These are phyloP conservation scores for Sporothrix schenckii DNA, from an alignment of 2,329 filamentous ascomycete species.

Conservation along the genomic window DNA sequence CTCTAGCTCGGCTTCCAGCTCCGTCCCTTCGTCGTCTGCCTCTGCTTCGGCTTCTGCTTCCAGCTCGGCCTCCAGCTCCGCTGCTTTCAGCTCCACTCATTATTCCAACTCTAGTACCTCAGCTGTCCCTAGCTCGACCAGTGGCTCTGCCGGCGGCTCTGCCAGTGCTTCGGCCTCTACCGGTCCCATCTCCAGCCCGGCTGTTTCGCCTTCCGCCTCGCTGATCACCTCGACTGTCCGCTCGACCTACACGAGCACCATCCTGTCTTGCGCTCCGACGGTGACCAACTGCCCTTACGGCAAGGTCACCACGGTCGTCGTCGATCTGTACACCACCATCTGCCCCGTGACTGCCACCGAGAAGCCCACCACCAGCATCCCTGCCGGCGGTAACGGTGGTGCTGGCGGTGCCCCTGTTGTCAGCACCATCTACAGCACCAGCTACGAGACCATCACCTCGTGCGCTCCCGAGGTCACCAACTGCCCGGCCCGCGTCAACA, in stretches of 20 bases:
- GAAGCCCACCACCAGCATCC: conserved; percentile 11
- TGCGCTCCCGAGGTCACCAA: conserved; percentile 36
- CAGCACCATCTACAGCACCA: conserved; percentile 47
- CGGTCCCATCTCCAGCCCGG: not conserved
- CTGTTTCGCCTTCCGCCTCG: conserved; percentile 34
- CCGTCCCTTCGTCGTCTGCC: conserved; percentile 8
- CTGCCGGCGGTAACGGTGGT: conserved; percentile 26
- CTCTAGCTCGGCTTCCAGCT: conserved; percentile 14
- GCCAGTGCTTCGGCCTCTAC: not conserved
- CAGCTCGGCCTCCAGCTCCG: conserved; percentile 20
- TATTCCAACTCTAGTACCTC: conserved; percentile 7
- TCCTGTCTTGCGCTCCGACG: conserved; percentile 36
- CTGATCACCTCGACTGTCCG: conserved; percentile 46
- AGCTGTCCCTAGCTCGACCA: conserved; percentile 33
- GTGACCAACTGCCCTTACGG: conserved; percentile 38
- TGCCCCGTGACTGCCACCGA: conserved; percentile 34
- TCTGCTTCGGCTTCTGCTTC: conserved; percentile 22
- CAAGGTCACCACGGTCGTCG: conserved; percentile 34
- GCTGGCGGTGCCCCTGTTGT: conserved; percentile 38
- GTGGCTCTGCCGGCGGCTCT: conserved; percentile 44
- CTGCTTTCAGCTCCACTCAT: conserved; percentile 20
- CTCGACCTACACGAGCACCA: conserved; percentile 44
- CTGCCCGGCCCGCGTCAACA: conserved; percentile 36
- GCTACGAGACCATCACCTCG: conserved; percentile 44
- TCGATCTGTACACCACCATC: conserved; percentile 38